Base-by-base conservation (phyloP, 1,284 basidiomycete genomes). In the Malassezia globosa region DNA sequence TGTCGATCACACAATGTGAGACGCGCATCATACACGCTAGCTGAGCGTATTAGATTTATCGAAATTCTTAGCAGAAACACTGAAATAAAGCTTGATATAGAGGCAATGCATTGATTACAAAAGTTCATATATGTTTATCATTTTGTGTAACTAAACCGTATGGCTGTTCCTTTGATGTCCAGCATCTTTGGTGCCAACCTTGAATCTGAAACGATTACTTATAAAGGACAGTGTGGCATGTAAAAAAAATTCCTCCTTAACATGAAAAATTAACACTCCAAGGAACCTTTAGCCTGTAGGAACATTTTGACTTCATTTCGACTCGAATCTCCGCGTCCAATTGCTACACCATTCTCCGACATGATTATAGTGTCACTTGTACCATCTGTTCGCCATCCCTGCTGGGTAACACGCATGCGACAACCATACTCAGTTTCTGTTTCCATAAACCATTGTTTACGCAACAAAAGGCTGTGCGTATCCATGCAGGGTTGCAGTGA, bases 371-470 rank as follows among this genome's bases (percentile, higher is more conserved):
- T 24, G 44, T 46, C 44, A 26, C 44, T 46, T 4, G 44, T 23
- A 3, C 11, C 19, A n/a, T 46, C 44, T 21, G 44, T 38, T 6
- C 27, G 35, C 44, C 44, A 46, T 18, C 44, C 44, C 14, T 46
- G 44, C 8, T 38, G 44, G 13, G 44, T 27, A n/a, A 46, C 19
- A 6, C 34, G 44, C 8, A n/a, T 16, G 7, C 23, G 21, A 21
- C 44, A 37, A 18, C n/a, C 26, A 5, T 38, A 38, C 19, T 25
- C 16, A 22, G 44, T 38, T 18, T 37, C 44, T 4, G 35, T 21
- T 10, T 25, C 35, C 34, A 37, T 38, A n/a, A 46, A 46, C 44
- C 44, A 46, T 27, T 46, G 44, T 11, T 29, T 23, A 7, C 44
- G 44, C 36, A 46, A 19, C 10, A 8, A n/a, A 21, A 46, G 27